Evolutionary conservation across 257 asterid species (phyloP).

Genomic region (Solanum sparsipilum): DNA sequence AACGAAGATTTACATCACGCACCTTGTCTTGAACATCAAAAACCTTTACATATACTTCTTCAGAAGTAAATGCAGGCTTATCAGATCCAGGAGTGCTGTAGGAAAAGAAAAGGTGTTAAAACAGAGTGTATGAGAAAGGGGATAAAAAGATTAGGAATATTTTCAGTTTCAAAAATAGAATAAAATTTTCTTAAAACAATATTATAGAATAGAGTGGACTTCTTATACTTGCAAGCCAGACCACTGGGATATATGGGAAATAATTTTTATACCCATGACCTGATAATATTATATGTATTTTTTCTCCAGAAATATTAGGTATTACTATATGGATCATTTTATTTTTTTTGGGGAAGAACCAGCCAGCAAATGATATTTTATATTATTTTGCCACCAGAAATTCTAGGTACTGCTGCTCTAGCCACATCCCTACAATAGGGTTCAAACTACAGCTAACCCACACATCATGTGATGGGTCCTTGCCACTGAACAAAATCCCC

Average conservation of each 20-base stretch:
- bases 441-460: neutral
- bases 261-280: neutral
- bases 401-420: neutral
- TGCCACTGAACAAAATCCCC: neutral
- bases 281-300: neutral
- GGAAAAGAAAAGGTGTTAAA: neutral
- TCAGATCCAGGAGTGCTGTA: constrained; percentile 58
- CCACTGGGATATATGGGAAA: neutral
- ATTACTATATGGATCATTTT: neutral
- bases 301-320: neutral
- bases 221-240: neutral
- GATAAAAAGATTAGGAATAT: neutral
- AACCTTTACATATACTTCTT: constrained; percentile 62
- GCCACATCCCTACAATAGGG: neutral
- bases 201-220: neutral
- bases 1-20: neutral
- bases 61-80: constrained; percentile 80
- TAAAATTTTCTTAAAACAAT: neutral
- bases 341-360: neutral
- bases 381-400: neutral
- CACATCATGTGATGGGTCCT: neutral
- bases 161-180: neutral
- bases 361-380: neutral
- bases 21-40: constrained; percentile 88
- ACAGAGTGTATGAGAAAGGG: neutral